phyloP scores from a whole-genome alignment of 2,329 filamentous ascomycete genomes.

The Teratosphaeria gauchensis region DNA sequence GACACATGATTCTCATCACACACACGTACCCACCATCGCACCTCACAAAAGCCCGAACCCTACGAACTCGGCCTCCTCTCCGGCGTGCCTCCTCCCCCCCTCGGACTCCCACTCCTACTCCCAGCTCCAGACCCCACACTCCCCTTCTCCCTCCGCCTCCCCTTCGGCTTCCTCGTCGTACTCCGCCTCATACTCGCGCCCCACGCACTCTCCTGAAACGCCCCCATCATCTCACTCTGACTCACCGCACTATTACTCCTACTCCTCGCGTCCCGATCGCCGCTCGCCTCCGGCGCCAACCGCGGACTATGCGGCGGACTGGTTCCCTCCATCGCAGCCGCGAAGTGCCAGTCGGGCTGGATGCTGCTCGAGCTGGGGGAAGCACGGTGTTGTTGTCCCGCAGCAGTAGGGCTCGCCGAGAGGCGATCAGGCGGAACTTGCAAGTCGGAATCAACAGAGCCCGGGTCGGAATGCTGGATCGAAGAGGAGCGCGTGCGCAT shows the following conservation, averaged over 20 bases:
- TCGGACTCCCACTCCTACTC: not conserved
- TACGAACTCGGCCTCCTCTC: not conserved
- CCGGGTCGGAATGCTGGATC: constrained; percentile 17
- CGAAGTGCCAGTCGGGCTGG: constrained; percentile 39
- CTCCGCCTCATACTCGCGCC: constrained; percentile 84
- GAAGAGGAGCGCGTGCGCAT: constrained; percentile 20
- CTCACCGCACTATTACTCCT: constrained; percentile 61
- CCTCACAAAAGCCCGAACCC: no score
- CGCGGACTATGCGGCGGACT: constrained; percentile 19
- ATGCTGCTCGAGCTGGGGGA: constrained; percentile 18
- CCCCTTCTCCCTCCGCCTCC: not conserved
- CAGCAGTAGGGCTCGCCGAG: constrained; percentile 4
- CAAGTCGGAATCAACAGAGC: not conserved
- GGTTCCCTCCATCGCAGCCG: constrained; percentile 31
- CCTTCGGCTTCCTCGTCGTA: constrained; percentile 48
- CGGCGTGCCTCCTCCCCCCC: not conserved
- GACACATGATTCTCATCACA: no score
- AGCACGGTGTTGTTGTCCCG: constrained; percentile 8
- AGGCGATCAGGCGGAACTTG: not conserved
- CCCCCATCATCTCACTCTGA: constrained; percentile 68
- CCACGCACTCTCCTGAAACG: constrained; percentile 85
- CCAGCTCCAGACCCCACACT: constrained; percentile 9
- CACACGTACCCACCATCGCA: not conserved
- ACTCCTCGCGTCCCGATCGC: constrained; percentile 35
- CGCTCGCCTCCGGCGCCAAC: constrained; percentile 3